Evolutionary conservation across 2,329 filamentous ascomycete genomes (phyloP), one percentile per base, ranked within the genome.

Genomic region (Colletotrichum zoysiae): DNA sequence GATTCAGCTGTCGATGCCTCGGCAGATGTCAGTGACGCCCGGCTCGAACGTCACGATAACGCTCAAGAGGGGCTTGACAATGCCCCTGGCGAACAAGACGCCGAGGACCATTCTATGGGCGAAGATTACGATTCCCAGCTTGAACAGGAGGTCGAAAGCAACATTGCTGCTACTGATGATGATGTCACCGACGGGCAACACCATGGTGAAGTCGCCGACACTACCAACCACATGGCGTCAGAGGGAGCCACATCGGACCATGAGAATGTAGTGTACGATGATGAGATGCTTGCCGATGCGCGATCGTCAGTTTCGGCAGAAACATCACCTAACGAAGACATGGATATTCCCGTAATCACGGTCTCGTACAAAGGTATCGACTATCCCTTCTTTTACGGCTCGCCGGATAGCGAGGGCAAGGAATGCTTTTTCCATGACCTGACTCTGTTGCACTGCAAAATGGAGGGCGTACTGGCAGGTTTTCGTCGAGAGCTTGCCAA

Each of bases 401-500:
- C 74, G 9, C 66, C 67, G 2, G 70, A 68, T 26, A 74, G 73
- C 44, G 78, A 81, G 56, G 78, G 80, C 5, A 77, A 80, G 35
- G 77, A 79, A 76, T 84, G 84, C 11, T 88, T 88, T 73, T 85
- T 88, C 50, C 80, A 84, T 9, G 81, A 84, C 48, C 73, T 77
- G 1, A 81, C 81, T 18, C 78, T 84, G 3, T 75, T 87, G 23
- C 82, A 86, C 50, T 79, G 81, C 14, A 83, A 82, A 2, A 81
- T 88, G 61, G 83, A 84, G 23, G 78, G 80, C 9, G 79, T 88
- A 14, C 75, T 88, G 61, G 77, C 79, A 23, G 81, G 81, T 6
- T 79, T 88, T 40, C 84, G 86, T 40, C 77, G 78, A 8, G 85
- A 87, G 73, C 80, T 88, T 18, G 77, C 79, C 23, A 80, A 83